Base-by-base conservation (phyloP, 495 filamentous ascomycete genomes). In the Pyrenula massariospora region DNA sequence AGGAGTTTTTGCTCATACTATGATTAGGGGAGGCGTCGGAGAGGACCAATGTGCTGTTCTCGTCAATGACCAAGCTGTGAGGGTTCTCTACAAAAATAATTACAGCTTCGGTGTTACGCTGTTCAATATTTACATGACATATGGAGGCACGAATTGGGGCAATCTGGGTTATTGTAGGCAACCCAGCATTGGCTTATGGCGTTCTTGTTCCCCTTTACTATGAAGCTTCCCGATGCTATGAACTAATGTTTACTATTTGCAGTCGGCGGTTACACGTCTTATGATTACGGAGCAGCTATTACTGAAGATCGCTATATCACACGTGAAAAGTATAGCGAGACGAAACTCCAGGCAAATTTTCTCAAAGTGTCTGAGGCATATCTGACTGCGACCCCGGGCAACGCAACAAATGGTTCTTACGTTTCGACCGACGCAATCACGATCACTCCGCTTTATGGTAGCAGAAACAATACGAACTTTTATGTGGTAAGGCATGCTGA, bases 11-110 rank as follows among this genome's bases (percentile, higher is more conserved):
- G 31, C 31, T 42, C 8, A 42, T 42, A 15, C 5, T 42, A 42
- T 15, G 15, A 5, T 8, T 15, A 42, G 86, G 85, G 87, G 85
- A 58, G 87, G 85, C 19, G 62, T 66, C 2, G 85, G 87, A 0
- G 88, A 84, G 57, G 77, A 75, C 0, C 71, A 81, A 56, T 92
- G 89, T 60, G 68, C 77, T 24, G 66, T 68, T 23, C 74, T 89
- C 21, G 63, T 88, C 21, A 85, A 85, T 57, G 67, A 81, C 42
- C 82, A 90, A 59, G 88, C 88, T 58, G 84, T 87, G 59, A 70
- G 87, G 25, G 84, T 92, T 2, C 86, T 89, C 60, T 89, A 90
- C 65, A 91, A 91, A 76, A 89, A 92, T 60, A 76, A 84, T 63
- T 83, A 83, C 54, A 81, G 80, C 31, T 80, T 83, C 50, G 82